Evolutionary conservation across 306 rosid genomes (phyloP).

Genomic region (Cucurbita argyrosperma): DNA sequence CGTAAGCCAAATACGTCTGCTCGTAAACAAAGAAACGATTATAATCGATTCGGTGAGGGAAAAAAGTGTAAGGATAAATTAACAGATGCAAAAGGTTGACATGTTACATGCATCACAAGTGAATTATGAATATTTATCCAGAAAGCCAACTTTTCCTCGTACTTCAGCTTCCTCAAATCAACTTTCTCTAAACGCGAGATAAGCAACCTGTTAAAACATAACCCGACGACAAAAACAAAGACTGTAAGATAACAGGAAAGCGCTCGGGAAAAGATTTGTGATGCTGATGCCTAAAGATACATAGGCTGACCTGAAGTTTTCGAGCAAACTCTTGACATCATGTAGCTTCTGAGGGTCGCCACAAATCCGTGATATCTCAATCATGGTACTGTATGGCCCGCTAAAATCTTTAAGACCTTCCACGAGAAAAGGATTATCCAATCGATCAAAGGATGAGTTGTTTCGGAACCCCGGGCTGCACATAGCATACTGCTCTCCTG

Average conservation of each 20-base stretch:
- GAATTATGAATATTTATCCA: constrained; percentile 97
- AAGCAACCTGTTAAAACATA: constrained; percentile 50
- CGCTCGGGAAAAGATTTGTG: neutral
- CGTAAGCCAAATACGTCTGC: constrained; percentile 89
- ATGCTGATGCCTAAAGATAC: neutral
- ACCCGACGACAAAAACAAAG: neutral
- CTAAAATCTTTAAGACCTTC: constrained; percentile 88
- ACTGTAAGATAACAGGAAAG: neutral
- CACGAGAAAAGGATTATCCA: constrained; percentile 79
- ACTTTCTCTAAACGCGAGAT: constrained; percentile 56
- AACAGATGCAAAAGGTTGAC: neutral
- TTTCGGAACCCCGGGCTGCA: constrained; percentile 76
- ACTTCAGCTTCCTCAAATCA: constrained; percentile 52
- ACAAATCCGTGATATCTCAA: constrained; percentile 78
- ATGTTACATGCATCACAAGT: constrained; percentile 82
- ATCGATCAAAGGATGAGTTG: constrained; percentile 54
- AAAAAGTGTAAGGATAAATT: neutral
- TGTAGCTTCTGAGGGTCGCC: constrained; percentile 47
- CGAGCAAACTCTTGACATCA: constrained; percentile 51
- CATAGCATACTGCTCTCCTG: constrained; percentile 49
- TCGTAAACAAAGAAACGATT: constrained; percentile 9
- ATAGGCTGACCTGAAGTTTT: constrained; percentile 64
- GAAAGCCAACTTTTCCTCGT: constrained; percentile 81
- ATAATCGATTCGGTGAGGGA: neutral
- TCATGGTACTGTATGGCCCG: constrained; percentile 93